A percentile compares a stretch with the other conserved stretches of the same genome.
Conservation (phyloP, 2,329 filamentous ascomycete species). For the Cadophora sp. region DNA sequence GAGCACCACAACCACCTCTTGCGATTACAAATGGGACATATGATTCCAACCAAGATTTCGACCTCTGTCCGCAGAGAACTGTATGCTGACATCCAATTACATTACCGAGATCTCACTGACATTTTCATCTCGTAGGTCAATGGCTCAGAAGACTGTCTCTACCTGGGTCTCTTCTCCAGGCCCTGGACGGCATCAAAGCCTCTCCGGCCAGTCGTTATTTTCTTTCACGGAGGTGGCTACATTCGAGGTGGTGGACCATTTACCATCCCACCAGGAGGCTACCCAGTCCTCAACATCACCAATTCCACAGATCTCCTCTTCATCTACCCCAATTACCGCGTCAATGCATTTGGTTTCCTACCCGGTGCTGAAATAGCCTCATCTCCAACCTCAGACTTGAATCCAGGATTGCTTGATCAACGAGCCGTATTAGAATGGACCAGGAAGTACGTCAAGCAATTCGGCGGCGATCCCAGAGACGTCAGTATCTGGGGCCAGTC, state of each 20-base stretch:
- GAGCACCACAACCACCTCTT: slow-evolving; percentile 62
- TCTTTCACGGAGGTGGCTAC: slow-evolving; percentile 67
- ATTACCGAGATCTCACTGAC: background rate
- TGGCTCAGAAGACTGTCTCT: slow-evolving; percentile 65
- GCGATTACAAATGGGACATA: slow-evolving; percentile 57
- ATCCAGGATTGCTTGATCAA: slow-evolving; percentile 69
- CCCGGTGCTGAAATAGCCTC: slow-evolving; percentile 58
- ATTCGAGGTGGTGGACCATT: slow-evolving; percentile 63
- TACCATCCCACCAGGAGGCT: slow-evolving; percentile 60
- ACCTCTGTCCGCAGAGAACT: slow-evolving; percentile 64
- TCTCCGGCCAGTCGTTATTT: slow-evolving; percentile 62
- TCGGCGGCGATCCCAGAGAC: slow-evolving; percentile 63
- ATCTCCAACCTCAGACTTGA: slow-evolving; percentile 60
- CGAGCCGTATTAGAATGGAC: slow-evolving; percentile 65
- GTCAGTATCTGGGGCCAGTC: slow-evolving; percentile 67
- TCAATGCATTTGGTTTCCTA: slow-evolving; percentile 74
- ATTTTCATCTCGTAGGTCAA: slow-evolving; percentile 47
- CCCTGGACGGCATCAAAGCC: slow-evolving; percentile 56
- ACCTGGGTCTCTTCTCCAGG: slow-evolving; percentile 64
- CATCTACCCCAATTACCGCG: slow-evolving; percentile 67
- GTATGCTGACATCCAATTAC: slow-evolving; percentile 40
- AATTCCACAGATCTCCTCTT: slow-evolving; percentile 56
- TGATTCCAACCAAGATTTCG: slow-evolving; percentile 59
- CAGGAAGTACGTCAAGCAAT: slow-evolving; percentile 60
- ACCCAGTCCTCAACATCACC: slow-evolving; percentile 63